Percentiles rank a stretch among this genome's conserved stretches.
Conservation (phyloP, 176 grass and related monocot genomes). For the Luzula sylvatica region DNA sequence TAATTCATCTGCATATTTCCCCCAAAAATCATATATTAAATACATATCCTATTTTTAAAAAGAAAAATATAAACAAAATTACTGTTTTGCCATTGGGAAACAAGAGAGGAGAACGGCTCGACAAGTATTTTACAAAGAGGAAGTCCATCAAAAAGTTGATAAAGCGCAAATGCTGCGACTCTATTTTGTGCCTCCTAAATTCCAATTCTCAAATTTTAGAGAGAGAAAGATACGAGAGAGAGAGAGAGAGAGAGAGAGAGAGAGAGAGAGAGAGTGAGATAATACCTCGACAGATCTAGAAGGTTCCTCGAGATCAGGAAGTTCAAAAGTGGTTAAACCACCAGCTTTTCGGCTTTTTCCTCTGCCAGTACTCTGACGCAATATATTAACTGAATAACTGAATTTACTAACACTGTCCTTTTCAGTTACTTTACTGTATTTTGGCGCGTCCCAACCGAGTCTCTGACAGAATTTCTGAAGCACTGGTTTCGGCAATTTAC, state of each 20-base stretch:
- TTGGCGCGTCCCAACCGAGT: conserved; percentile 92
- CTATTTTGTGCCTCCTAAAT: conserved; percentile 74
- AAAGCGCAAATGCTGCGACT: conserved; percentile 73
- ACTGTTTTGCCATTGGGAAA: conserved; percentile 92
- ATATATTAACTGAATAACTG: conserved; percentile 75
- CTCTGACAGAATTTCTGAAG: conserved; percentile 82
- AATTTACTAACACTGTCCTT: conserved; percentile 62
- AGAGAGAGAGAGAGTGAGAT: conserved; percentile 17
- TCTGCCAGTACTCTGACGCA: conserved; percentile 64
- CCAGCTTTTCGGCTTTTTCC: conserved; percentile 91
- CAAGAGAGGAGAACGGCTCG: conserved; percentile 72
- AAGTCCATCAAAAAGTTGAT: conserved; percentile 88
- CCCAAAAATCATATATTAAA: conserved; percentile 6
- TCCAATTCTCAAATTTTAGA: not conserved
- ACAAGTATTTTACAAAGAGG: conserved; percentile 63
- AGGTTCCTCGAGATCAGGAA: conserved; percentile 49
- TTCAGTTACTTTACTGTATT: conserved; percentile 73
- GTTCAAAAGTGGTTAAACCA: conserved; percentile 72
- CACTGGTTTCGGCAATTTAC: conserved; percentile 72
- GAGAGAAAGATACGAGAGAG: conserved; percentile 12
- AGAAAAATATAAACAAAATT: conserved; percentile 23
- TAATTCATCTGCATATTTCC: conserved; percentile 36
- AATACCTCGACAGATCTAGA: conserved; percentile 83
- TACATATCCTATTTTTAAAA: not conserved
- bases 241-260: conserved; percentile 1